Percentiles rank a stretch among this genome's conserved stretches.
phyloP scores from a whole-genome alignment of 2,329 filamentous ascomycete genomes.

The Arthrobotrys megalospora region DNA sequence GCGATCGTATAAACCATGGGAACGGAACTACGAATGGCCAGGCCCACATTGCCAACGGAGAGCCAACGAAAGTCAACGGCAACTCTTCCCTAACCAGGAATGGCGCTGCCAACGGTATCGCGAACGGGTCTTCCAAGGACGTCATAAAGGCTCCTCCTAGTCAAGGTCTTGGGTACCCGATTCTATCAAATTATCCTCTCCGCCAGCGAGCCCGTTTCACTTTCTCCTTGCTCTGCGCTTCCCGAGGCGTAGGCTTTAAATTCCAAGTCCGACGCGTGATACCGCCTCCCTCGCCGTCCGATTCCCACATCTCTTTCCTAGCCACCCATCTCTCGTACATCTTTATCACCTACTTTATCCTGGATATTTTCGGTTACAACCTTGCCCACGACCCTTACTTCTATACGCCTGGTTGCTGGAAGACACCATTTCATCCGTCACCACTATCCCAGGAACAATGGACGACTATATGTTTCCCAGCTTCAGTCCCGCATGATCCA shows the following conservation, averaged over 20 bases:
- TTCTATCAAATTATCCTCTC: slow-evolving; percentile 34
- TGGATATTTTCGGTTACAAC: slow-evolving; percentile 41
- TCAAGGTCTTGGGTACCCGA: slow-evolving; percentile 40
- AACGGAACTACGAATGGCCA: slow-evolving; percentile 31
- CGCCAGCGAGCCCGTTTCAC: slow-evolving; percentile 50
- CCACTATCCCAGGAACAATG: slow-evolving; percentile 31
- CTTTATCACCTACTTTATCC: slow-evolving; percentile 33
- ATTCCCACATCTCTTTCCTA: slow-evolving; percentile 29
- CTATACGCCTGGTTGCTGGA: slow-evolving; percentile 38
- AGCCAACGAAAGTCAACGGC: slow-evolving; percentile 3
- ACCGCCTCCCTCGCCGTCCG: slow-evolving; percentile 22
- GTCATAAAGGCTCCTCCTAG: not conserved
- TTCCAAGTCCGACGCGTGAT: slow-evolving; percentile 51
- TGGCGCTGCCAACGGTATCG: slow-evolving; percentile 25
- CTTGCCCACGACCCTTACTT: slow-evolving; percentile 42
- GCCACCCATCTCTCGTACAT: slow-evolving; percentile 31
- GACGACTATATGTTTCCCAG: slow-evolving; percentile 16
- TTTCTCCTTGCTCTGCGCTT: slow-evolving; percentile 35
- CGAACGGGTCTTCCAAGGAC: slow-evolving; percentile 27
- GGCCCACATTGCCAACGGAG: slow-evolving; percentile 18
- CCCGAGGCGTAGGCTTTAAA: slow-evolving; percentile 55
- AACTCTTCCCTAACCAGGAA: slow-evolving; percentile 4
- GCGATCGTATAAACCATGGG: not conserved
- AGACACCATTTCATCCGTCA: slow-evolving; percentile 33
- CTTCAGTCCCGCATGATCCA: slow-evolving; percentile 9